phyloP scores from a whole-genome alignment of 345 rosid species.

The Syzygium grande region DNA sequence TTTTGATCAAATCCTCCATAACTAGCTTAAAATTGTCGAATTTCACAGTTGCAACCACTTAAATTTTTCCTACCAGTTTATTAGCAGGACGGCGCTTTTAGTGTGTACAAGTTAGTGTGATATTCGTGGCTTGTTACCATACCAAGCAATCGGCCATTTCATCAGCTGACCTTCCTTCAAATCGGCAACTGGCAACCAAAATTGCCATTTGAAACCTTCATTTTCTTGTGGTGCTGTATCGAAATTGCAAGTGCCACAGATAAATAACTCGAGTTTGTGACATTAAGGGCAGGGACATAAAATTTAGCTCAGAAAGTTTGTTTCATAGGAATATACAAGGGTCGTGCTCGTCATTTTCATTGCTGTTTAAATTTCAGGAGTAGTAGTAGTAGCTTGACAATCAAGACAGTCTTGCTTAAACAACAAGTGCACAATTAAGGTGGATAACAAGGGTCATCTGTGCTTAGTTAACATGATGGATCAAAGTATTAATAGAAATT shows the following conservation, averaged over 20 bases:
- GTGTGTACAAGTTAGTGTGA: not conserved
- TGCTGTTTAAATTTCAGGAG: not conserved
- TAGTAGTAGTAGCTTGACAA: not conserved
- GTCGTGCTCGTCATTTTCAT: not conserved
- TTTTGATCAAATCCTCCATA: not conserved
- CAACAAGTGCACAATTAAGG: not conserved
- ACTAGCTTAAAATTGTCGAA: not conserved
- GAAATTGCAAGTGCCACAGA: not conserved
- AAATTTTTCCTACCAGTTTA: not conserved
- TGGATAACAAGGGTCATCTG: not conserved
- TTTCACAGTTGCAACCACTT: accelerated
- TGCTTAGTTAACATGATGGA: not conserved
- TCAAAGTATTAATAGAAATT: not conserved
- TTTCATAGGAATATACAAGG: not conserved
- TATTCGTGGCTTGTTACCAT: not conserved
- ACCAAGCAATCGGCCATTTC: not conserved
- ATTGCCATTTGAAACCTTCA: not conserved
- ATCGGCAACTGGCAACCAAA: not conserved
- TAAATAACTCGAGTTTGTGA: not conserved
- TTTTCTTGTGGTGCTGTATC: not conserved
- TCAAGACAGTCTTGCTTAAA: not conserved
- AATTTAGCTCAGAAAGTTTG: not conserved
- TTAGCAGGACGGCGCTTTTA: not conserved
- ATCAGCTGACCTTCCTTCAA: not conserved
- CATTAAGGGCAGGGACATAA: not conserved